These are phyloP conservation scores for Alternaria angustiovoidea DNA, from an alignment of 2,329 filamentous ascomycete species.

Conservation along the genomic window DNA sequence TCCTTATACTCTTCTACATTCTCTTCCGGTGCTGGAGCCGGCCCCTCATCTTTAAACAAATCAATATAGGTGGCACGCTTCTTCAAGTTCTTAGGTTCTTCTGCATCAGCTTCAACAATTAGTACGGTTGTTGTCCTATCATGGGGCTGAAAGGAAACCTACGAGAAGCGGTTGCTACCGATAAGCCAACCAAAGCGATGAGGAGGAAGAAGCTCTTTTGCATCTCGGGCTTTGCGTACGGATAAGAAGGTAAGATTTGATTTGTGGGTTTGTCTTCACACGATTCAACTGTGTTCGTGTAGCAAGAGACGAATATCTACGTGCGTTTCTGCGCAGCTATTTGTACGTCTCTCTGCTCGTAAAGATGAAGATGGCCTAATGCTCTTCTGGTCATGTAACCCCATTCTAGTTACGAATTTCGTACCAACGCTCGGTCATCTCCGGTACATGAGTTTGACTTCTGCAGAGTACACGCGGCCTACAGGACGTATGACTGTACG, in stretches of 20 bases:
- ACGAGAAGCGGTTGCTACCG: neutral
- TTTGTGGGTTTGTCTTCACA: neutral
- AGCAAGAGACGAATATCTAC: neutral
- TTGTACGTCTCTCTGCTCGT: neutral
- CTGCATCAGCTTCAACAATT: neutral
- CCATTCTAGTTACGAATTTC: too few species aligned
- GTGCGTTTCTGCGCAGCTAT: neutral
- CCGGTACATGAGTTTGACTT: neutral
- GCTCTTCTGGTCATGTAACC: neutral
- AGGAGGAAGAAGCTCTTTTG: neutral
- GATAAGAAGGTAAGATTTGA: neutral
- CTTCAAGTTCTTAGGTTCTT: neutral
- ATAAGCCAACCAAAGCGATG: neutral
- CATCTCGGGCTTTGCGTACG: neutral
- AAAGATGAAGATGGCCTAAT: neutral
- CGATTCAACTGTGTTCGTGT: neutral
- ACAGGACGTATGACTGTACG: neutral
- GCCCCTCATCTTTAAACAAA: neutral
- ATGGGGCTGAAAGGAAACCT: neutral
- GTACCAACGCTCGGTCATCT: too few species aligned
- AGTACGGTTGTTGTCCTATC: neutral
- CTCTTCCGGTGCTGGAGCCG: neutral
- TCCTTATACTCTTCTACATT: too few species aligned
- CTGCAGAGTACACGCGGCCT: neutral
- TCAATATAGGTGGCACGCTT: neutral